Evolutionary conservation across 2,329 filamentous ascomycete genomes (phyloP), one percentile per base, ranked within the genome.

Genomic region (Didymella lethalis): DNA sequence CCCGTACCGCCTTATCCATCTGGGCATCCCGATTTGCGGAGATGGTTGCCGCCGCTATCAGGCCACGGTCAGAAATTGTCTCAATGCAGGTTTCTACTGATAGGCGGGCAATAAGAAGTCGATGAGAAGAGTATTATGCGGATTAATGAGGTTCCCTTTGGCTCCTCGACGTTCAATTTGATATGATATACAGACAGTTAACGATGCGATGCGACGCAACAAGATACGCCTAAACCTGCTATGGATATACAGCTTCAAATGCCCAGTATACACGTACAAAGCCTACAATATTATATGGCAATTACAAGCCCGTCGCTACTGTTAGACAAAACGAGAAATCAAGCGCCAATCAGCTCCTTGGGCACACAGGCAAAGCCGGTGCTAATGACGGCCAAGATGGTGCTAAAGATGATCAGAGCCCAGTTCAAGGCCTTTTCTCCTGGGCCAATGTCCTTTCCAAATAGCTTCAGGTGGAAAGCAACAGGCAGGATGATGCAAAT

Each of bases 401-500:
- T 82, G 55, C 91, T 95, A 12, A 91, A 70, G 5, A 86, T 75
- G 71, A 97, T 88, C 66, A 97, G 77, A 16, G 80, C 73, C 83
- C 87, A 93, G 68, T 90, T 88, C 44, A 90, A 65, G 4, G 86
- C 74, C 68, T 86, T 88, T 77, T 97, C 92, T 23, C 75, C 73
- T 0, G 76, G 65, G 0, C 82, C 79, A 45, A 97, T 86, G 60
- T 94, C 88, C 48, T 87, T 84, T 46, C 88, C 87, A 75, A 96
- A 98, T 1, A 98, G 86, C 79, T 93, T 96, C 56, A 98, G 80
- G 72, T 98, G 93, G 74, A 99, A 98, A 4, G 88, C 85, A 31
- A 97, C 81, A 0, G 94, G 95, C 49, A 99, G 82, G 77, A 96
- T 93, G 65, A 98, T 88, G 78, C 94, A 98, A 65, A 98, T 96